A percentile compares a stretch with the other conserved stretches of the same genome.
These are phyloP conservation scores for Aspergillus puulaauensis DNA, from an alignment of 2,329 filamentous ascomycete species.

Conservation along the genomic window DNA sequence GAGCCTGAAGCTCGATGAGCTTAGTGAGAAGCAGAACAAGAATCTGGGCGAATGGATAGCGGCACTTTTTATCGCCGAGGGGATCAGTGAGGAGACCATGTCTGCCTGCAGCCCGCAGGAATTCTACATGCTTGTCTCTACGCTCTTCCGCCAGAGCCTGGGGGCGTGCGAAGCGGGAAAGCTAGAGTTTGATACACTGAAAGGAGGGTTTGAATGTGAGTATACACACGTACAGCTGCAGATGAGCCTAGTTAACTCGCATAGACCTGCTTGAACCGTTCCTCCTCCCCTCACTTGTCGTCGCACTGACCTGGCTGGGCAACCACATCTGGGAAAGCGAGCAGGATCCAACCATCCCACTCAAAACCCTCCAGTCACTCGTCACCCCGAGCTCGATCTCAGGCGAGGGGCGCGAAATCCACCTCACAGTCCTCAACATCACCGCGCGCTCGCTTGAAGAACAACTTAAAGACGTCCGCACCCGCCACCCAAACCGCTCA, in stretches of 20 bases:
- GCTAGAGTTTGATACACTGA: slow-evolving; percentile 58
- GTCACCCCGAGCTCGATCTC: slow-evolving; percentile 58
- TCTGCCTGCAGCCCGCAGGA: slow-evolving; percentile 64
- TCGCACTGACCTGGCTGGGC: slow-evolving; percentile 60
- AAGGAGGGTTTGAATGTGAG: slow-evolving; percentile 63
- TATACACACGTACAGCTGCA: background rate
- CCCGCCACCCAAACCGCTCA: slow-evolving; percentile 49
- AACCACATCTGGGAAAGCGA: slow-evolving; percentile 54
- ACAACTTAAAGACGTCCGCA: slow-evolving; percentile 52
- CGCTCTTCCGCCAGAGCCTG: slow-evolving; percentile 61
- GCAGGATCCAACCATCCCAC: slow-evolving; percentile 50
- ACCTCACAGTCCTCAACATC: slow-evolving; percentile 59
- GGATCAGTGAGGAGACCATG: slow-evolving; percentile 64
- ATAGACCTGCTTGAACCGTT: slow-evolving; percentile 63
- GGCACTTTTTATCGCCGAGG: slow-evolving; percentile 62
- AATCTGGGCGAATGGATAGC: slow-evolving; percentile 62
- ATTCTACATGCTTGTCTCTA: slow-evolving; percentile 63
- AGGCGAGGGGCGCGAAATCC: slow-evolving; percentile 60
- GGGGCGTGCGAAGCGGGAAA: slow-evolving; percentile 57
- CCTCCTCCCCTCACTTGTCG: slow-evolving; percentile 60
- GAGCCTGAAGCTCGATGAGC: slow-evolving; percentile 50
- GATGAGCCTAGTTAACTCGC: background rate
- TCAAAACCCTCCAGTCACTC: slow-evolving; percentile 57
- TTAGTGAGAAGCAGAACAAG: slow-evolving; percentile 56
- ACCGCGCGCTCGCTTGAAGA: slow-evolving; percentile 52